Percentiles rank a stretch among this genome's conserved stretches.
Conservation (phyloP, 331 rosid species). For the Saraca asoca region DNA sequence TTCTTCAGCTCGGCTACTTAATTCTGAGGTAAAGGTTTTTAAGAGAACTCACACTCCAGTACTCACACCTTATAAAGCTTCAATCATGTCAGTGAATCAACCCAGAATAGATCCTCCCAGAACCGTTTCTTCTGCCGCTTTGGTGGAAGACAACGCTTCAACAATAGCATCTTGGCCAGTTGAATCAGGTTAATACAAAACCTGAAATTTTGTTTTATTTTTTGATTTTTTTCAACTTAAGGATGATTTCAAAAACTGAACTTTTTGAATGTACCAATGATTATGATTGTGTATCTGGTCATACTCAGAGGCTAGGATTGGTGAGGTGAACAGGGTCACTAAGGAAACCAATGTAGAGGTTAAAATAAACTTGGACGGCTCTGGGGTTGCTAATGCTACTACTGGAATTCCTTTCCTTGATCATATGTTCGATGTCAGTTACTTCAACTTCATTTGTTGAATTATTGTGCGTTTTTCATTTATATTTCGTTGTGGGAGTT, state of each 20-base stretch:
- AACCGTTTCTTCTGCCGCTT: constrained; percentile 45
- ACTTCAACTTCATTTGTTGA: constrained; percentile 4
- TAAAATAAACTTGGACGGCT: constrained; percentile 84
- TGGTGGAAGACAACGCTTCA: constrained; percentile 46
- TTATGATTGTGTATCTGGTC: constrained; percentile 22
- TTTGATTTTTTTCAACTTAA: too few species aligned
- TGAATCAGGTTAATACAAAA: constrained; percentile 45
- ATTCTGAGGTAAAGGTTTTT: constrained; percentile 46
- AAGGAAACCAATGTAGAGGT: constrained; percentile 83
- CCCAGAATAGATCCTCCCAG: constrained; percentile 36
- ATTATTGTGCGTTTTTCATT: too few species aligned
- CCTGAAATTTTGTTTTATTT: neutral
- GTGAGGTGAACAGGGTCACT: constrained; percentile 88
- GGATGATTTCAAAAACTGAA: neutral
- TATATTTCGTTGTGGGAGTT: too few species aligned
- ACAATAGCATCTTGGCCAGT: constrained; percentile 38
- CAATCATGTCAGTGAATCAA: constrained; percentile 38
- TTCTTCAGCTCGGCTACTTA: constrained; percentile 41
- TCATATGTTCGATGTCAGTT: constrained; percentile 93
- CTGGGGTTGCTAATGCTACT: constrained; percentile 68
- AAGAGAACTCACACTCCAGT: constrained; percentile 25
- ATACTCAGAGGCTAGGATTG: constrained; percentile 68
- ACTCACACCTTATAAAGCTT: constrained; percentile 13
- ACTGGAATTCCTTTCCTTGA: constrained; percentile 95
- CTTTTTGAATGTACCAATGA: constrained; percentile 14